Base-by-base conservation (phyloP, 371 early-diverging fungal species). In the Lichtheimia hyalospora region DNA sequence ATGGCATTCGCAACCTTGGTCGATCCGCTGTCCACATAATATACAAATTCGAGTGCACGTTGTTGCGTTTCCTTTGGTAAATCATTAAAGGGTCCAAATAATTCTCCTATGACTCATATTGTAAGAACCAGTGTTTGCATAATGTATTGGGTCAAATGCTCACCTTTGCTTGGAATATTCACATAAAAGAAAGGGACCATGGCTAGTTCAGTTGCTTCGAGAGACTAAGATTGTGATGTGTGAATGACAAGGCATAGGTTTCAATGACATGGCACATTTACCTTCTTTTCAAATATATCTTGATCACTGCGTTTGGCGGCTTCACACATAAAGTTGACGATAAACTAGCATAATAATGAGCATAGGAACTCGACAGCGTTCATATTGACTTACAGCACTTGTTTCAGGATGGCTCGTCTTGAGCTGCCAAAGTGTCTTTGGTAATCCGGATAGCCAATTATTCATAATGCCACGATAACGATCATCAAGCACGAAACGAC, bases 351-450 rank as follows among this genome's bases (percentile, higher is more conserved):
- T 7, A 7, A 16, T 6, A 0, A 16, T 44, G 28, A 21, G 34
- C 7, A 53, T 43, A 18, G 43, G 41, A 20, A 14, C 0, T 56
- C 12, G 18, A 27, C 25, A 59, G 14, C 57, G 59, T 13, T 13
- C 46, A 16, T n/a, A 58, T 60, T 20, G 61, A 28, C 66, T 58
- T 61, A 81, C 80, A 57, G 71, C 51, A 14, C 71, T 83, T 4
- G 83, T 80, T 57, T 83, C 82, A 39, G 75, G 39, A 51, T 75
- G 67, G 50, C 70, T 71, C 1, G 73, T 52, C 23, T 77, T 80
- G 3, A 86, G 54, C 43, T 86, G 79, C 82, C 83, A 84, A 21
- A 86, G 52, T 25, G 79, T 54, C 59, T 82, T 84, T 18, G 87
- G 87, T n/a, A 86, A 59, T 50, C 70, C 71, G 34, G 72, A 52